Conservation (phyloP, 2,329 filamentous ascomycete species). For the Annulohypoxylon truncatum region DNA sequence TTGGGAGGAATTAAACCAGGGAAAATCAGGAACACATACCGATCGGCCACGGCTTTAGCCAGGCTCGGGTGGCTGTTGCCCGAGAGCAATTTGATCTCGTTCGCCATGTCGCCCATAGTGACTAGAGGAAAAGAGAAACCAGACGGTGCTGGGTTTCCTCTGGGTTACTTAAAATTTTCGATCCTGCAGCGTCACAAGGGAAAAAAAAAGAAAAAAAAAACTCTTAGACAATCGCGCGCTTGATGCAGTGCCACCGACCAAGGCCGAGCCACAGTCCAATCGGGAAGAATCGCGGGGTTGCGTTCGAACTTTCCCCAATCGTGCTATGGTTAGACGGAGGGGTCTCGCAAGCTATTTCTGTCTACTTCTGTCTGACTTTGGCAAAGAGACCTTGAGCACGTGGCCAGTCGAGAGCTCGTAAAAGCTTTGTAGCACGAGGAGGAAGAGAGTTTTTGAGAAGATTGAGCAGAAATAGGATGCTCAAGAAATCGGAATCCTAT, state of each 20-base stretch:
- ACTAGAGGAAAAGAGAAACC: conserved; percentile 16
- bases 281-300: conserved; percentile 39
- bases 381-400: conserved; percentile 15
- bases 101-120: conserved; percentile 50
- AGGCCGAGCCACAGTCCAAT: conserved; percentile 36
- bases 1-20: conserved; percentile 3
- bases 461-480: neutral
- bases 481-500: neutral
- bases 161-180: conserved; percentile 30
- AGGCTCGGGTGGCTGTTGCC: conserved; percentile 55
- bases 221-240: conserved; percentile 21
- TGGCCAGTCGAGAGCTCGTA: conserved; percentile 5
- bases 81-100: conserved; percentile 56
- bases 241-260: conserved; percentile 34
- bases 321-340: conserved; percentile 34
- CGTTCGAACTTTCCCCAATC: conserved; percentile 9
- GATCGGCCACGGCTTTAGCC: conserved; percentile 53
- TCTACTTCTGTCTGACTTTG: conserved; percentile 1
- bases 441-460: conserved; percentile 7
- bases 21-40: conserved; percentile 46
- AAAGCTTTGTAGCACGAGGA: conserved; percentile 7
- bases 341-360: conserved; percentile 24
- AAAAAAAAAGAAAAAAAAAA: conserved; percentile 25
- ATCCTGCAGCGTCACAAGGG: conserved; percentile 33
- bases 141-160: conserved; percentile 17